A percentile compares a stretch with the other conserved stretches of the same genome.
Evolutionary conservation across 1,284 basidiomycete genomes (phyloP).

Genomic region (Cryptococcus sp.): DNA sequence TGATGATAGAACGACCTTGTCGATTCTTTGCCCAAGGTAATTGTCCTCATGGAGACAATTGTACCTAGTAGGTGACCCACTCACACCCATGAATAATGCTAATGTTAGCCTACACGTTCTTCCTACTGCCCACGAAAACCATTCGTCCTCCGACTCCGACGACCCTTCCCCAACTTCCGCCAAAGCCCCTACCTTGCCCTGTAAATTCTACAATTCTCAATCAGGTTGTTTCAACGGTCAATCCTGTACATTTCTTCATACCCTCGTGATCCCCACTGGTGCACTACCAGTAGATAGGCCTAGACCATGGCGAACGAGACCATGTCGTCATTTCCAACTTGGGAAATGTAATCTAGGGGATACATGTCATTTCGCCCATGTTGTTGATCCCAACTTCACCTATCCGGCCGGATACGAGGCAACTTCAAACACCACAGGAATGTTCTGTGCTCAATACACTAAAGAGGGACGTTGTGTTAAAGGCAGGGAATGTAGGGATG

Average conservation of each 20-base stretch:
- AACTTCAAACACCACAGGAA: not conserved
- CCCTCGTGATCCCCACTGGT: conserved; percentile 31
- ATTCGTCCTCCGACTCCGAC: conserved; percentile 8
- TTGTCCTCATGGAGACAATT: conserved; percentile 42
- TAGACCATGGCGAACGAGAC: conserved; percentile 40
- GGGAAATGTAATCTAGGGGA: conserved; percentile 41
- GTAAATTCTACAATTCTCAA: conserved; percentile 45
- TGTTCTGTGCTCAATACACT: conserved; percentile 8
- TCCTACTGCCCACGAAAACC: conserved; percentile 8
- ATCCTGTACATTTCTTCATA: conserved; percentile 39
- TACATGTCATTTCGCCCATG: conserved; percentile 46
- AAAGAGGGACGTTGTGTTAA: conserved; percentile 8
- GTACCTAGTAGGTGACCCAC: conserved; percentile 38
- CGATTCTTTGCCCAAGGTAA: conserved; percentile 37
- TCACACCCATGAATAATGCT: not conserved
- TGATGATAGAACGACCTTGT: conserved; percentile 31
- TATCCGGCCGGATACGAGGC: conserved; percentile 1
- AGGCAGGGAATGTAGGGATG: conserved; percentile 7
- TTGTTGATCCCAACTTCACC: conserved; percentile 19
- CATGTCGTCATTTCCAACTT: conserved; percentile 42
- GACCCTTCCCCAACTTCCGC: not conserved
- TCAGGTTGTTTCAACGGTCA: conserved; percentile 37
- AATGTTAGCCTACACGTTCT: conserved; percentile 18
- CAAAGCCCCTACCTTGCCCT: conserved; percentile 18
- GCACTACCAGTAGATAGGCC: conserved; percentile 28